Percentiles rank a stretch among this genome's conserved stretches.
phyloP scores from a whole-genome alignment of 108 stramenopile genomes.

The Nannochloropsis salina region DNA sequence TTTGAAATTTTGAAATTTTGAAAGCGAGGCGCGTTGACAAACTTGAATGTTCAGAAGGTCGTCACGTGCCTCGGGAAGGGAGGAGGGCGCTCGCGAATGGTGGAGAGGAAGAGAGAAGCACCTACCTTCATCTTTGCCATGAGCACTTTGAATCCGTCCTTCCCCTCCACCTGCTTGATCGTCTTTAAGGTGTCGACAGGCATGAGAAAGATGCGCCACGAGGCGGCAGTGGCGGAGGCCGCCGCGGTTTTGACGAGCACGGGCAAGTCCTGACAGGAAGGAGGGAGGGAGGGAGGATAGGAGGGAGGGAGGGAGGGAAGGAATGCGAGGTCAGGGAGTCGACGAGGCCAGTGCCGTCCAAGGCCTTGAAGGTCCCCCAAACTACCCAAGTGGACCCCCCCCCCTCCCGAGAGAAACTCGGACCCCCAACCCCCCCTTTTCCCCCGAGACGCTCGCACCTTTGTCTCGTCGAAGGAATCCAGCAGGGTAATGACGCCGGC shows the following conservation, averaged over 20 bases:
- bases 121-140: conserved; percentile 72
- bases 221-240: conserved; percentile 73
- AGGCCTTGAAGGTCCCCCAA: no score
- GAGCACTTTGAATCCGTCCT: conserved; percentile 69
- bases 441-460: neutral
- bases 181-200: conserved; percentile 82
- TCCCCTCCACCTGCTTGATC: conserved; percentile 91
- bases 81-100: neutral
- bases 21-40: neutral
- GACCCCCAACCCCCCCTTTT: no score
- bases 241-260: conserved; percentile 78
- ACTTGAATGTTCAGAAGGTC: no score
- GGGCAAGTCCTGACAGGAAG: conserved; percentile 47
- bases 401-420: no score
- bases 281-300: neutral
- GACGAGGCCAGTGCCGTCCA: no score
- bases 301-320: neutral
- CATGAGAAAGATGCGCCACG: conserved; percentile 91
- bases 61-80: neutral
- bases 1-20: neutral
- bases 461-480: conserved; percentile 68
- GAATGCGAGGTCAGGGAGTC: neutral
- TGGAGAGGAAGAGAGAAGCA: neutral
- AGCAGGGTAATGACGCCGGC: conserved; percentile 77
- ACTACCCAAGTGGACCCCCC: neutral